phyloP scores from a whole-genome alignment of 2,329 filamentous ascomycete species.

The Aspergillus ruber region DNA sequence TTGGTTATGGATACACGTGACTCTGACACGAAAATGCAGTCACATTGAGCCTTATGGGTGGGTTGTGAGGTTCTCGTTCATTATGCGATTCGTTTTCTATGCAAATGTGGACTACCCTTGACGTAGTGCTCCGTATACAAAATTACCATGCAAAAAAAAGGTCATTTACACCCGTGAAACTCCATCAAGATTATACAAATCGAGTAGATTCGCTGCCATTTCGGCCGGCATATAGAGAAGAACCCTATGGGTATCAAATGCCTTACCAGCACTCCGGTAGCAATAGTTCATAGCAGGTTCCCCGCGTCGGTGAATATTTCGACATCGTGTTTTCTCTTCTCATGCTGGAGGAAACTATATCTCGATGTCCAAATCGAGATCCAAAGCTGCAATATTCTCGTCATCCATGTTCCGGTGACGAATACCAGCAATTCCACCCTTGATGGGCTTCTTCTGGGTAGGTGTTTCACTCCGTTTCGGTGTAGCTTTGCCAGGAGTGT shows the following conservation, averaged over 20 bases:
- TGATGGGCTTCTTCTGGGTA: slow-evolving; percentile 29
- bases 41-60: neutral
- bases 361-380: slow-evolving; percentile 87
- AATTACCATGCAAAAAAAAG: slow-evolving; percentile 1
- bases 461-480: slow-evolving; percentile 42
- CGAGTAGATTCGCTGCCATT: neutral
- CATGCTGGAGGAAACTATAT: slow-evolving; percentile 48
- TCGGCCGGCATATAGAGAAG: neutral
- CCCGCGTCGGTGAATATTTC: neutral
- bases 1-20: neutral
- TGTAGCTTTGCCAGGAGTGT: slow-evolving; percentile 48
- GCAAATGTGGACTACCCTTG: neutral
- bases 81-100: neutral
- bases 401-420: slow-evolving; percentile 76
- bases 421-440: slow-evolving; percentile 58
- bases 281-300: neutral
- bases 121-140: neutral
- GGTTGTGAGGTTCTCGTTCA: neutral
- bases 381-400: slow-evolving; percentile 82
- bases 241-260: neutral
- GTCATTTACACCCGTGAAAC: neutral
- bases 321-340: too few relatives aligned
- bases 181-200: neutral
- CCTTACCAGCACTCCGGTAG: neutral
- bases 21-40: neutral